Evolutionary conservation across 2,329 filamentous ascomycete genomes (phyloP).

Genomic region (Diplodia intermedia): DNA sequence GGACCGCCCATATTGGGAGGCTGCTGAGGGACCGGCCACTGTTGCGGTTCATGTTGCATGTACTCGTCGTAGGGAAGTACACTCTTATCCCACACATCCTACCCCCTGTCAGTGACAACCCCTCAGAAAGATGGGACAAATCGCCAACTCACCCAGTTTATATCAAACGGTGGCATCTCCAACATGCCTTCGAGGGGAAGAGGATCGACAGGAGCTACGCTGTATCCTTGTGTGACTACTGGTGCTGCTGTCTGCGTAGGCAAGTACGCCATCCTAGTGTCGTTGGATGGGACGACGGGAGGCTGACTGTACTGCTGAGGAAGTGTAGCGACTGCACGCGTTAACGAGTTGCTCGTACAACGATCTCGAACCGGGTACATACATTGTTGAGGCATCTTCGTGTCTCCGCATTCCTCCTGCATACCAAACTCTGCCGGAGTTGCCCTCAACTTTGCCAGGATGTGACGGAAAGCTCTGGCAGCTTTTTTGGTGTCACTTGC

Average conservation of each 20-base stretch:
- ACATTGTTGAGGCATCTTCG: slow-evolving; percentile 17
- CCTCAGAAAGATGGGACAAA: background rate
- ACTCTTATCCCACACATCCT: slow-evolving; percentile 31
- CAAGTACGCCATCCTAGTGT: slow-evolving; percentile 13
- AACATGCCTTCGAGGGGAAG: slow-evolving; percentile 29
- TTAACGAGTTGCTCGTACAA: background rate
- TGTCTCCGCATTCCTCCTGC: background rate
- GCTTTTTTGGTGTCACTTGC: slow-evolving; percentile 29
- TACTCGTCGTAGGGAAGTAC: slow-evolving; percentile 27
- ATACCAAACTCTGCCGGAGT: slow-evolving; percentile 8
- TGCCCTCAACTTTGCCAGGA: slow-evolving; percentile 22
- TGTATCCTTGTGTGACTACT: slow-evolving; percentile 7
- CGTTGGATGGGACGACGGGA: slow-evolving; percentile 19
- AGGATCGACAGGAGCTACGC: slow-evolving; percentile 8
- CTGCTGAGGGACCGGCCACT: slow-evolving; percentile 21
- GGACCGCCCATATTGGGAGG: background rate
- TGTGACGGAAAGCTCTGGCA: slow-evolving; percentile 22
- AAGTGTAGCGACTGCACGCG: background rate
- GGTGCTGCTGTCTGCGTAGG: slow-evolving; percentile 11
- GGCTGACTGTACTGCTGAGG: slow-evolving; percentile 16
- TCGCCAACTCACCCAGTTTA: slow-evolving; percentile 28
- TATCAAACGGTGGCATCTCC: slow-evolving; percentile 31
- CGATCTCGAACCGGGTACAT: background rate
- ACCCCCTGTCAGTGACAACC: background rate
- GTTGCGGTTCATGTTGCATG: slow-evolving; percentile 22